A percentile compares a stretch with the other conserved stretches of the same genome.
Conservation (phyloP, 1,139 yeast genomes). For the Yamadazyma pseudoaaseri region DNA sequence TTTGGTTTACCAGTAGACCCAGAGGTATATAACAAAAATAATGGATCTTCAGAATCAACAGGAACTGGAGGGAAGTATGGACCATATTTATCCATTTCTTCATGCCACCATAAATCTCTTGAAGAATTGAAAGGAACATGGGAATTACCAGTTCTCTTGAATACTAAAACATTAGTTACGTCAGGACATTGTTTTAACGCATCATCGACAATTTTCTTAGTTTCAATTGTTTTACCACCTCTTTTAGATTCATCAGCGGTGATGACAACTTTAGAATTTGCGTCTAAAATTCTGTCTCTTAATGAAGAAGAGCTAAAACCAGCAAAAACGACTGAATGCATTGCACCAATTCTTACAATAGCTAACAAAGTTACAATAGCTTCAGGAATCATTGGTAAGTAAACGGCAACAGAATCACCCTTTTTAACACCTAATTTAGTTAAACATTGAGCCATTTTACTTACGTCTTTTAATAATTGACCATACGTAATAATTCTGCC, state of each 20-base stretch:
- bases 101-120: slow-evolving; percentile 95
- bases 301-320: slow-evolving; percentile 96
- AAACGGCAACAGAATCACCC: slow-evolving; percentile 96
- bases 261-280: slow-evolving; percentile 82
- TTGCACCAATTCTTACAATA: slow-evolving; percentile 91
- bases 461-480: slow-evolving; percentile 67
- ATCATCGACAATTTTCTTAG: slow-evolving; percentile 93
- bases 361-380: slow-evolving; percentile 95
- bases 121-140: slow-evolving; percentile 69
- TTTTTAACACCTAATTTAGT: slow-evolving; percentile 66
- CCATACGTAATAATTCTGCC: slow-evolving; percentile 68
- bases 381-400: slow-evolving; percentile 96
- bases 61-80: slow-evolving; percentile 87
- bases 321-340: slow-evolving; percentile 95
- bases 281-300: slow-evolving; percentile 87
- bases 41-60: slow-evolving; percentile 88
- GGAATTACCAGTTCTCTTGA: slow-evolving; percentile 77
- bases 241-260: slow-evolving; percentile 96
- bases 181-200: slow-evolving; percentile 77
- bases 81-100: slow-evolving; percentile 74
- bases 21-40: slow-evolving; percentile 89
- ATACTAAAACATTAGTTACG: slow-evolving; percentile 82
- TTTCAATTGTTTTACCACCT: slow-evolving; percentile 90
- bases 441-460: slow-evolving; percentile 68
- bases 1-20: slow-evolving; percentile 98